Percentiles rank a stretch among this genome's conserved stretches.
These are phyloP conservation scores for Ceratonia siliqua DNA, from an alignment of 306 rosid species.

Conservation along the genomic window DNA sequence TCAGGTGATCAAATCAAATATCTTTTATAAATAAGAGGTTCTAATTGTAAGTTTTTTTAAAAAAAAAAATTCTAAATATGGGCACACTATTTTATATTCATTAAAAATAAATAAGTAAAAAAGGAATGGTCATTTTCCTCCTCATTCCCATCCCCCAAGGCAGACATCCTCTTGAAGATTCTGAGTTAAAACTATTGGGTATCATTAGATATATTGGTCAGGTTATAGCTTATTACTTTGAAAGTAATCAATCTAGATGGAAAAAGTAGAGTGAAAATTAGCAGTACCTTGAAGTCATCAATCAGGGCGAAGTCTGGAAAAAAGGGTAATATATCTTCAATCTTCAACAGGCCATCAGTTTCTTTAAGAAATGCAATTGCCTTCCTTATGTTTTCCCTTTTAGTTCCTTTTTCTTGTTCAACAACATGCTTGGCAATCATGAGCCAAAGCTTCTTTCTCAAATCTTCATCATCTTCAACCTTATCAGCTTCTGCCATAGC, in stretches of 20 bases:
- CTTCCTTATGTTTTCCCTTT: slow-evolving; percentile 95
- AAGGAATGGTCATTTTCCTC: neutral
- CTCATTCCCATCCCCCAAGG: neutral
- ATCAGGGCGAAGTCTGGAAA: slow-evolving; percentile 96
- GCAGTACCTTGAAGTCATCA: slow-evolving; percentile 90
- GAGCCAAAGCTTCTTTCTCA: slow-evolving; percentile 98
- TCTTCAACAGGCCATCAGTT: slow-evolving; percentile 95
- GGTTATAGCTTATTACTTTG: neutral
- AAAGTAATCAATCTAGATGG: slow-evolving; percentile 18
- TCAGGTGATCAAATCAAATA: neutral
- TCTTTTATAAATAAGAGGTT: neutral
- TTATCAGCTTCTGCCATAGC: slow-evolving; percentile 99
- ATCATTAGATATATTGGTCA: neutral
- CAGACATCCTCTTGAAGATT: neutral
- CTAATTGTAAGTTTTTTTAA: neutral
- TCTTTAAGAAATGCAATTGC: slow-evolving; percentile 99
- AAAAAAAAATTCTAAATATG: neutral
- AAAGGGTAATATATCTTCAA: slow-evolving; percentile 94
- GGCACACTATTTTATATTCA: neutral
- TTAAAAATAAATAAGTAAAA: neutral
- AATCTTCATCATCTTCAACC: slow-evolving; percentile 96
- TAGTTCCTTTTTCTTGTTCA: slow-evolving; percentile 92
- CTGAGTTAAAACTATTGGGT: neutral
- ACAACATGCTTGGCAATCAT: slow-evolving; percentile 97
- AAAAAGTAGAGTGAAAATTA: slow-evolving; percentile 29